Evolutionary conservation across 2,329 filamentous ascomycete species (phyloP), one percentile per base, ranked within the genome.

Genomic region (Aspergillus ustus): DNA sequence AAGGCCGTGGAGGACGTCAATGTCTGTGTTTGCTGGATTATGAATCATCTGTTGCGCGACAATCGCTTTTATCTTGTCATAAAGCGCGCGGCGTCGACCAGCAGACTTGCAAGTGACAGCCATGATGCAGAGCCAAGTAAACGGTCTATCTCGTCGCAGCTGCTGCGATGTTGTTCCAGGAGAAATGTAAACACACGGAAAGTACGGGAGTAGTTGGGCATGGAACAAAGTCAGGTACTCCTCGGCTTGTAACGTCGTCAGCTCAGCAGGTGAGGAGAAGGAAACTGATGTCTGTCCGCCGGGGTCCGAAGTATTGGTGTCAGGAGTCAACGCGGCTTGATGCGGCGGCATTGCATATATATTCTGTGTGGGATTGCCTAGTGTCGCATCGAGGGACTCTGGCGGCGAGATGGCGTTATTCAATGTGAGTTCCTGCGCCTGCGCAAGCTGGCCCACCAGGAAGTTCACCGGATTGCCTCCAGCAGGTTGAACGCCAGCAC

Each of bases 1-100:
- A 3, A 86, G 61, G 0, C 84, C 84, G 11, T 83, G 74, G 2
- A 88, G 72, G 11, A 87, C 64, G 63, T 87, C 85, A 44, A 86
- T 29, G 9, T 62, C 55, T 20, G 54, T 52, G 52, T 73, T 52
- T 71, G 80, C 54, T 80, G 79, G 73, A 9, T 82, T 77, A 13
- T 84, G 61, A 7, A 86, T 66, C 28, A 85, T 72, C 59, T 78
- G 79, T n/a, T 80, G 75, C 0, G 82, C 78, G 15, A 85, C 56
- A 28, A 81, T 75, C 49, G 79, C 74, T 46, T 81, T 80, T 6
- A 83, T 72, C 19, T 74, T 76, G 2, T 78, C 77, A 40, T 75
- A 75, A 40, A 84, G 67, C 1, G 72, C 69, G 0, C 72, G 53
- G 59, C 84, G 82, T 55, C 79, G 75, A 3, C 73, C 67, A 0